Base-by-base conservation (phyloP, 2,329 filamentous ascomycete species). In the Ophiocordyceps robertsii region DNA sequence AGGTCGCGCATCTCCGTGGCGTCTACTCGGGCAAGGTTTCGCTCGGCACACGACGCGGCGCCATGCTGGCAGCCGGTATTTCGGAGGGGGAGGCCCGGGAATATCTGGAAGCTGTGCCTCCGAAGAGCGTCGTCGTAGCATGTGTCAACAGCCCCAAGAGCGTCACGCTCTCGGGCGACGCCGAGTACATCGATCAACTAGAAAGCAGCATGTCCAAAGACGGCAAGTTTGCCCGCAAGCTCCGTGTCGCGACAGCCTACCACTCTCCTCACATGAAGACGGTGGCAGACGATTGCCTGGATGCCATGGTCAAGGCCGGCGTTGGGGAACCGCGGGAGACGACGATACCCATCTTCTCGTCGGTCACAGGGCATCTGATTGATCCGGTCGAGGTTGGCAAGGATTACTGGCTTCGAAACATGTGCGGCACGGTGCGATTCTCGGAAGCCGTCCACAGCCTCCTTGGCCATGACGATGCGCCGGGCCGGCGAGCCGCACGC, bases 231-330 rank as follows among this genome's bases (percentile, higher is more conserved):
- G 46, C 47, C 2, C 41, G 50, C 3, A 52, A 44, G 54, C 46
- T 54, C 4, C 43, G 44, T 2, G 49, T 51, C 2, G 39, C 47
- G 2, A 43, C 47, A 0, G 52, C 50, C 0, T 54, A 53, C 38
- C 52, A 54, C 33, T 54, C 51, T 5, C 31, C n/a, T 2, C 50
- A 52, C 6, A 50, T 54, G 47, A 12, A 38, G 9, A 30, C 24
- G 4, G 39, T 51, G 2, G 64, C 67, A 3, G 63, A 65, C 11
- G 60, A 66, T 4, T 72, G 72, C 44, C 49, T 60, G 4, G 52
- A 53, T 2, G 54, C 56, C 1, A 44, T 55, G 2, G 43, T 33
- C 11, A 13, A 39, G 40, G 16, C 39, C 4, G 24, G 29, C 13
- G 32, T 24, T n/a, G 16, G 24, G n/a, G 13, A 29, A 21, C 12